A percentile compares a stretch with the other conserved stretches of the same genome.
These are phyloP conservation scores for Chlamydomonas sphaeroides DNA, from an alignment of 139 green algal genomes.

Conservation along the genomic window DNA sequence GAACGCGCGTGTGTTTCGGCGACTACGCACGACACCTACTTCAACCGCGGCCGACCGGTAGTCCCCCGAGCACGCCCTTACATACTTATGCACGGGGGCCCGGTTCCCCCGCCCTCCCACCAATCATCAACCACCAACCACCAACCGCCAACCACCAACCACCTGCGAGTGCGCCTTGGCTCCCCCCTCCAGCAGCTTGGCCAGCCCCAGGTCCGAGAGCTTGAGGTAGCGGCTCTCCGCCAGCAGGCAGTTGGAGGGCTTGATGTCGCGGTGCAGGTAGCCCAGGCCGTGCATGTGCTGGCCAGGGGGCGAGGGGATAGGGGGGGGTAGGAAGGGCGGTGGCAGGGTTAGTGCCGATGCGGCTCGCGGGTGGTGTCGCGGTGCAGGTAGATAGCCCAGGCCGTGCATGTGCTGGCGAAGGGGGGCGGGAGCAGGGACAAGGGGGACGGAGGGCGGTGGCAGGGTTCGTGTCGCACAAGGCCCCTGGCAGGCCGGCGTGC, in stretches of 20 bases:
- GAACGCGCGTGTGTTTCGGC: background rate
- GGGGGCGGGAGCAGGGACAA: too few species aligned
- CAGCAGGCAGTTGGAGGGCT: slow-evolving; percentile 55
- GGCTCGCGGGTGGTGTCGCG: slow-evolving; percentile 47
- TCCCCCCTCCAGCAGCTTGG: slow-evolving; percentile 29
- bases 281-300: slow-evolving; percentile 83
- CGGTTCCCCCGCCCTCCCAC: background rate
- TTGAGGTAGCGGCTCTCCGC: slow-evolving; percentile 46
- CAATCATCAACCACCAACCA: too few species aligned
- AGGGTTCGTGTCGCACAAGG: background rate
- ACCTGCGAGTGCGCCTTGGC: slow-evolving; percentile 34
- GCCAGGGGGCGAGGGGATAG: too few species aligned
- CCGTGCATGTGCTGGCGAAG: slow-evolving; percentile 85
- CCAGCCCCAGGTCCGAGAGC: slow-evolving; percentile 50
- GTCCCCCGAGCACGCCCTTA: too few species aligned
- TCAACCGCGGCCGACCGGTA: too few species aligned
- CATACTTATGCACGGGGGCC: too few species aligned
- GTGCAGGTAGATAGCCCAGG: slow-evolving; percentile 88
- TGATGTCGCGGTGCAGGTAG: slow-evolving; percentile 88
- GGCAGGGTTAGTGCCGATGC: background rate
- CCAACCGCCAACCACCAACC: too few species aligned
- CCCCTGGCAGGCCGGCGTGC: too few species aligned
- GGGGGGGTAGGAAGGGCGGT: background rate
- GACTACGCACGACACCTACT: too few species aligned
- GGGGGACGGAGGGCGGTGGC: background rate